Base-by-base conservation (phyloP, 768 basidiomycete genomes). In the Lentinula raphanica region DNA sequence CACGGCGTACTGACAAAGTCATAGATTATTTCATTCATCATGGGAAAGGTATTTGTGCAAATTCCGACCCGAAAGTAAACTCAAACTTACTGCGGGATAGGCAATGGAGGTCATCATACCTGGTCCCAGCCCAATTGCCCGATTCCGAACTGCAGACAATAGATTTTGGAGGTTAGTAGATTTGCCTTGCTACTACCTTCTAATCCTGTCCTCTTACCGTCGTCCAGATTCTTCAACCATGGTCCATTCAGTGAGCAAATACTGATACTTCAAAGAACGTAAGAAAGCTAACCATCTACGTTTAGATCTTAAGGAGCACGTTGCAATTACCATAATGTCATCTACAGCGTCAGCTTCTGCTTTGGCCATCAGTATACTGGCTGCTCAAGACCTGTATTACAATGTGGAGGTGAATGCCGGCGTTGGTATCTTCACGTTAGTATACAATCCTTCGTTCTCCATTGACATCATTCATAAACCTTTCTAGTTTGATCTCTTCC, bases 331-430 rank as follows among this genome's bases (percentile, higher is more conserved):
- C 28, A 81, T 82, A 40, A 81, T 83, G 79, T 63, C 80, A 0
- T 79, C 78, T 12, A 83, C 82, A 2, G 81, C 82, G 0, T 79
- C 81, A 0, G 66, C 70, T 0, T 75, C 79, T 1, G 80, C 82
- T 1, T 66, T 77, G 17, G 80, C 80, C 1, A 81, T 82, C 64
- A 78, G 77, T 49, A 76, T 82, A 56, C 80, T 82, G 56, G 81
- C 81, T 2, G 74, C 80, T 1, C 71, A 83, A 21, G 79, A 83
- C 59, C 66, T 84, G 17, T 83, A 80, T 66, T 84, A 84, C 60
- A 71, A 69, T 21, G 68, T 75, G 44, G 63, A 65, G 9, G 70
- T 75, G 19, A 76, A 76, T 58, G 65, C 72, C 23, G 76, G 69
- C 0, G 67, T 76, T 46, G 75, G 73, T 2, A 74, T 79, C 28